A percentile compares a stretch with the other conserved stretches of the same genome.
Conservation (phyloP, 768 basidiomycete species). For the Lactarius deliciosus region DNA sequence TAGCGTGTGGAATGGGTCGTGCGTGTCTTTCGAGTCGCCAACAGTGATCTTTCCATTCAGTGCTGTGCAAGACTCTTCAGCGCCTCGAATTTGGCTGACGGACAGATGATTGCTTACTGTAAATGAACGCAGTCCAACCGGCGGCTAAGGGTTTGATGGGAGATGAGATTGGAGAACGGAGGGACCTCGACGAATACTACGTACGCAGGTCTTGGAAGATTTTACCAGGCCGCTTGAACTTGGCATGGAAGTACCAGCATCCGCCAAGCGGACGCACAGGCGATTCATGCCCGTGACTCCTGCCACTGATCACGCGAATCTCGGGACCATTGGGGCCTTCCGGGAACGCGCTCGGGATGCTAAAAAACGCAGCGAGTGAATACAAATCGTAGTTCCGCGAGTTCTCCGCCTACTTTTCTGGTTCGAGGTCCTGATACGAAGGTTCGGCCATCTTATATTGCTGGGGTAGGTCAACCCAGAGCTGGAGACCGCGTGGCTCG, state of each 20-base stretch:
- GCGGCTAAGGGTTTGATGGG: conserved; percentile 43
- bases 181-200: conserved; percentile 32
- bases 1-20: conserved; percentile 72
- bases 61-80: conserved; percentile 40
- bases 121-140: conserved; percentile 91
- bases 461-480: conserved; percentile 84
- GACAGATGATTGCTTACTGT: conserved; percentile 51
- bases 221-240: conserved; percentile 57
- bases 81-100: background rate
- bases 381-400: background rate
- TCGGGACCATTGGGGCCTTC: conserved; percentile 63
- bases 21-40: conserved; percentile 47
- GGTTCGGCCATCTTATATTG: conserved; percentile 85
- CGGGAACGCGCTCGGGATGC: conserved; percentile 74
- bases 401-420: conserved; percentile 47
- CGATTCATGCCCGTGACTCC: conserved; percentile 80
- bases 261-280: conserved; percentile 90
- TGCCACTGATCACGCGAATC: conserved; percentile 87
- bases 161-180: background rate
- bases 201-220: conserved; percentile 84
- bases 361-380: conserved; percentile 31
- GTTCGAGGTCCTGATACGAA: conserved; percentile 78
- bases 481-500: conserved; percentile 80
- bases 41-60: conserved; percentile 66
- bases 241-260: conserved; percentile 89